Evolutionary conservation across 305 asterid genomes (phyloP).

Genomic region (Striga hermonthica): DNA sequence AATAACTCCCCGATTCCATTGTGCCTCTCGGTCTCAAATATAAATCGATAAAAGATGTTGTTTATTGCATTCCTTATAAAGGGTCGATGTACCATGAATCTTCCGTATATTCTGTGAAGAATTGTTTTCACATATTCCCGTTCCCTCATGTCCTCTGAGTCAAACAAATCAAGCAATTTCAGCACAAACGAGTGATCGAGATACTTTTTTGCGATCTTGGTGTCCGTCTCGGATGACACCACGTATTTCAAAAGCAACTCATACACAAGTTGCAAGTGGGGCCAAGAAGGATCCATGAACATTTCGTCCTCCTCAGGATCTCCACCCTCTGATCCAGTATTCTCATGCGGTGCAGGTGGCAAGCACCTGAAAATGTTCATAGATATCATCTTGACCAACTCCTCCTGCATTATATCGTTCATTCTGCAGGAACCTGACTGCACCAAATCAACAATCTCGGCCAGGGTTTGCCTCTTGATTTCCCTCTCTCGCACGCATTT

Average conservation of each 20-base stretch:
- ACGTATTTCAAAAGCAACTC: slow-evolving; percentile 67
- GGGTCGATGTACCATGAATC: slow-evolving; percentile 87
- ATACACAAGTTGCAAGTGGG: slow-evolving; percentile 75
- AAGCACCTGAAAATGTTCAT: slow-evolving; percentile 47
- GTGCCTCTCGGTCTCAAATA: slow-evolving; percentile 78
- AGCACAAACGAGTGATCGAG: slow-evolving; percentile 78
- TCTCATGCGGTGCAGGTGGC: slow-evolving; percentile 58
- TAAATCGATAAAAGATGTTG: slow-evolving; percentile 64
- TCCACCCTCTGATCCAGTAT: slow-evolving; percentile 46
- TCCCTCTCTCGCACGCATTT: slow-evolving; percentile 46
- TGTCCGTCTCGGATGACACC: slow-evolving; percentile 62
- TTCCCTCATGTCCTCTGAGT: slow-evolving; percentile 79
- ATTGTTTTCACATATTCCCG: slow-evolving; percentile 83
- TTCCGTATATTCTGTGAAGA: slow-evolving; percentile 84
- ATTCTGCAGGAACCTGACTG: slow-evolving; percentile 49
- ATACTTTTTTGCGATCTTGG: slow-evolving; percentile 67
- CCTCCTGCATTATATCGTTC: slow-evolving; percentile 59
- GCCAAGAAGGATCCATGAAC: slow-evolving; percentile 78
- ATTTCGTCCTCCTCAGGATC: slow-evolving; percentile 82
- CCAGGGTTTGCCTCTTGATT: slow-evolving; percentile 52
- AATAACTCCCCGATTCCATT: slow-evolving; percentile 66
- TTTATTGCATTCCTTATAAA: slow-evolving; percentile 77
- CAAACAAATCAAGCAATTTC: slow-evolving; percentile 69
- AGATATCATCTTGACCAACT: slow-evolving; percentile 51
- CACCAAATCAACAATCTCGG: slow-evolving; percentile 52